Evolutionary conservation across 176 grass and related monocot genomes (phyloP), one percentile per base, ranked within the genome.

Genomic region (Lolium multiflorum): DNA sequence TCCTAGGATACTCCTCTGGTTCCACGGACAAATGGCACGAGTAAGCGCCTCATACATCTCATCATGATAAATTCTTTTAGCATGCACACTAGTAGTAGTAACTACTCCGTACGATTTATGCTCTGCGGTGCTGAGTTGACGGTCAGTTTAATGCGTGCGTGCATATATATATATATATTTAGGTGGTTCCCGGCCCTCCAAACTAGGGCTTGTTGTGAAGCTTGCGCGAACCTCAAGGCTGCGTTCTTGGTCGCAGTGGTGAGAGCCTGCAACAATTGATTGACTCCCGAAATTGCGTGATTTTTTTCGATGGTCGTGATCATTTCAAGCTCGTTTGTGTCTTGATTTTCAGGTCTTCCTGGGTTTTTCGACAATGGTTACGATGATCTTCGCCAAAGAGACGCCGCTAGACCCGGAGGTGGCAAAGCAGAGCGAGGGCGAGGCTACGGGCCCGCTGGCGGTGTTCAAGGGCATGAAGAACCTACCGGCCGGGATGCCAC

Each of bases 181-280:
- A 94, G 91, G 82, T 96, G 96, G 96, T 95, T 98, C 84, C 91
- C 93, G 6, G 92, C 93, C 51, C 90, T 98, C 22, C 58, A 89
- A 78, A 91, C 96, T 18, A 82, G 71, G 68, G 90, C 91, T 11
- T 98, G 93, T 55, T 95, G 93, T 31, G 91, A 98, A 76, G 81
- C 89, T 9, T 95, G 96, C 79, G 88, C 96, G 5, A 94, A 95
- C 74, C 88, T 98, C 68, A 95, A 95, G 81, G 93, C 83, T 4
- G 93, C 91, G 18, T 95, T 98, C 88, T 87, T 98, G 31, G 58
- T 94, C n/a, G 92, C 96, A 20, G 91, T 98, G 81, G 63, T 92
- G 48, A 67, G 85, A 66, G 86, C 3, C n/a, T 24, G n/a, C 21
- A 8, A n/a, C 11, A 1, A 13, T 11, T 44, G 18, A 35, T 67